Conservation (phyloP, 163 green algal species). For the Scenedesmus sp. region DNA sequence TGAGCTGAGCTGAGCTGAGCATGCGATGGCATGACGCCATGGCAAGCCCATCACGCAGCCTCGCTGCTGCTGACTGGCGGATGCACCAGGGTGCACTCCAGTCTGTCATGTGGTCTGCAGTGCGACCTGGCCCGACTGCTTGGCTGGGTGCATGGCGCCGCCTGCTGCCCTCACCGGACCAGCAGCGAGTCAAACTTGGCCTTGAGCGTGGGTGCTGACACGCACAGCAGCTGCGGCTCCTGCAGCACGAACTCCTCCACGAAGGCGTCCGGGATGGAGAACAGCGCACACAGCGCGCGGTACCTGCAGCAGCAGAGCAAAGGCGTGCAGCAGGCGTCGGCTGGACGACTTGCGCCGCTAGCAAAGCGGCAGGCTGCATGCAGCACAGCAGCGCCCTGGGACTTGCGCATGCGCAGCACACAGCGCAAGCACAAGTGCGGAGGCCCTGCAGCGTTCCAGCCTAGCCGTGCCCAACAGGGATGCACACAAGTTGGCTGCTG, state of each 20-base stretch:
- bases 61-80: not conserved
- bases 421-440: no score
- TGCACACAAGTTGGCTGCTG: no score
- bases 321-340: not conserved
- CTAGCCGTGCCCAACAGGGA: no score
- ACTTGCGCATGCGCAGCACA: not conserved
- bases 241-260: conserved; percentile 50
- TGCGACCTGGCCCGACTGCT: not conserved
- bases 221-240: conserved; percentile 49
- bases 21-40: not conserved
- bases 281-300: conserved; percentile 39
- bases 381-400: not conserved
- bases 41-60: not conserved
- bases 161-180: conserved; percentile 18
- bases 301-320: conserved; percentile 34
- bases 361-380: not conserved
- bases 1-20: not conserved
- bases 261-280: conserved; percentile 49
- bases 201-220: conserved; percentile 40
- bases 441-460: no score
- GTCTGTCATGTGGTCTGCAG: no score
- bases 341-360: not conserved
- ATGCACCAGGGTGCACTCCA: no score
- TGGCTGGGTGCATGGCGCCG: not conserved
- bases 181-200: conserved; percentile 55